Evolutionary conservation across 108 stramenopile species (phyloP).

Genomic region (Aurantiochytrium sp.): DNA sequence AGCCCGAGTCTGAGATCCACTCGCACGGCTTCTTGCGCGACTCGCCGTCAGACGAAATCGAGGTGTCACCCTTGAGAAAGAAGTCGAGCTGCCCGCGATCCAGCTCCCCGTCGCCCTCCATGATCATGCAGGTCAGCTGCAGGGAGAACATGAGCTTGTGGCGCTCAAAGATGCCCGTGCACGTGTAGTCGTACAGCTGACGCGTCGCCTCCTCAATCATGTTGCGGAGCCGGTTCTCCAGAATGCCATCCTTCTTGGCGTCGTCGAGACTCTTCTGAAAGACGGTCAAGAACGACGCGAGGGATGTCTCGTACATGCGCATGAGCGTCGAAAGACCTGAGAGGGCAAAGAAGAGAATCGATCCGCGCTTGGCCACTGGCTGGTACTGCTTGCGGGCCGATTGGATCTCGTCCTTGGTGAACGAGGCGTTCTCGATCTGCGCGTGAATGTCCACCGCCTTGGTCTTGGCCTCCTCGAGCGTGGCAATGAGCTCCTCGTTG

Average conservation of each 20-base stretch:
- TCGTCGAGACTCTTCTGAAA: slow-evolving; percentile 57
- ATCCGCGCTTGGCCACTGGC: slow-evolving; percentile 66
- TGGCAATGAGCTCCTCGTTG: slow-evolving; percentile 63
- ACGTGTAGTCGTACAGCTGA: slow-evolving; percentile 67
- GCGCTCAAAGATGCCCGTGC: slow-evolving; percentile 70
- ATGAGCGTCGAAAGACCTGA: slow-evolving; percentile 57
- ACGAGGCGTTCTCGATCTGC: slow-evolving; percentile 57
- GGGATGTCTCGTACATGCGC: slow-evolving; percentile 66
- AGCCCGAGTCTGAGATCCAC: slow-evolving; percentile 57
- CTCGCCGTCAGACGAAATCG: slow-evolving; percentile 43
- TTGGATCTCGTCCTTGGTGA: slow-evolving; percentile 63
- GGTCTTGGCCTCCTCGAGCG: slow-evolving; percentile 63
- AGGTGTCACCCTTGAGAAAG: slow-evolving; percentile 68
- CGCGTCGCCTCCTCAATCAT: slow-evolving; percentile 57
- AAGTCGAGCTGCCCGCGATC: slow-evolving; percentile 57
- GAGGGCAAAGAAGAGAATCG: slow-evolving; percentile 66
- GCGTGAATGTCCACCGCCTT: slow-evolving; percentile 60
- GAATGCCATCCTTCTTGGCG: slow-evolving; percentile 58
- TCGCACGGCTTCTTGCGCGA: slow-evolving; percentile 32
- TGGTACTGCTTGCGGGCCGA: slow-evolving; percentile 54
- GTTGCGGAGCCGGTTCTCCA: slow-evolving; percentile 60
- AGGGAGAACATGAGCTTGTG: slow-evolving; percentile 71
- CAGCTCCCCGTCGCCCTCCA: slow-evolving; percentile 59
- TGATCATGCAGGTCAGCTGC: slow-evolving; percentile 50
- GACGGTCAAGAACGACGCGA: slow-evolving; percentile 62